These are phyloP conservation scores for Choricystis sp. DNA, from an alignment of 139 green algal species.

Conservation along the genomic window DNA sequence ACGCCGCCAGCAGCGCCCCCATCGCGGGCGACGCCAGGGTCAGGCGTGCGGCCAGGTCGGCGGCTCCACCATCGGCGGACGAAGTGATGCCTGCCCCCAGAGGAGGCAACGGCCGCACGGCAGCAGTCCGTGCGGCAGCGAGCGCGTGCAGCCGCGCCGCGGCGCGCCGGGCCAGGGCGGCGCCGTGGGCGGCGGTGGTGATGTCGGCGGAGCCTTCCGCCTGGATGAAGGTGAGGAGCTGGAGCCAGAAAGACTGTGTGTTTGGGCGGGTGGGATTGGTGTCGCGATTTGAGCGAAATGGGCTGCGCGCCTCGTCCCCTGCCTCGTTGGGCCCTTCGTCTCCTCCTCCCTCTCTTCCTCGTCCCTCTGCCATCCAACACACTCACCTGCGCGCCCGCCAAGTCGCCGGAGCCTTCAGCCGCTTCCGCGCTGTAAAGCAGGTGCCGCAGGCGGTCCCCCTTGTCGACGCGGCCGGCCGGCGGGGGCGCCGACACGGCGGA, in stretches of 20 bases:
- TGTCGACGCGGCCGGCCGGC: too few species aligned
- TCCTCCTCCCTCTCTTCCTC: too few species aligned
- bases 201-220: neutral
- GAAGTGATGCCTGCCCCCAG: neutral
- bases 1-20: neutral
- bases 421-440: constrained; percentile 2
- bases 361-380: too few species aligned
- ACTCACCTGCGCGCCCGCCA: neutral
- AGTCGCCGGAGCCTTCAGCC: neutral
- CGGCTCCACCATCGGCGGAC: neutral
- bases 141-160: neutral
- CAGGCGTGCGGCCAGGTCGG: neutral
- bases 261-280: neutral
- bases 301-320: too few species aligned
- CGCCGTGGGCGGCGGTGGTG: neutral
- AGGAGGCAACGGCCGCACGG: too few species aligned
- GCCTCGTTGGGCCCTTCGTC: too few species aligned
- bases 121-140: too few species aligned
- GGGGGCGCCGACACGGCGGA: too few species aligned
- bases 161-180: neutral
- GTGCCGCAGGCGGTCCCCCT: constrained; percentile 1
- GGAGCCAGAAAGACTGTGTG: neutral
- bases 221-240: neutral
- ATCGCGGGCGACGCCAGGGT: neutral
- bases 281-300: too few species aligned